Base-by-base conservation (phyloP, 176 grass and related monocot genomes). In the Rhynchospora pubera region DNA sequence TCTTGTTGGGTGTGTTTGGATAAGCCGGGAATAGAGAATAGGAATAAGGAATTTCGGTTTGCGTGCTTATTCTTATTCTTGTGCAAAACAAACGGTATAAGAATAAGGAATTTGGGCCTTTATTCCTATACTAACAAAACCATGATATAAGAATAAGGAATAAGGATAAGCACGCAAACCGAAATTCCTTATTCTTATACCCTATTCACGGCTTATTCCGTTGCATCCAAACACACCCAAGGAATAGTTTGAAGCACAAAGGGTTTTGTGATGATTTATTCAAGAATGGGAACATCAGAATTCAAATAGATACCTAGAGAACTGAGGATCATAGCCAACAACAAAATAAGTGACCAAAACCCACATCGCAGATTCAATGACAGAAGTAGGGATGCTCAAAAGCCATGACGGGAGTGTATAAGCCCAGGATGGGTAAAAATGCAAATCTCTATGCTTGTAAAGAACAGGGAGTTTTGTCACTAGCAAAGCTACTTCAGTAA, bases 391-490 rank as follows among this genome's bases (percentile, higher is more conserved):
- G 79, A 99, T 84, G 63, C 96, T 99, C 70, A 99, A 88, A 47
- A 99, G 87, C 96, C 96, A 99, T 65, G 93, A 95, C 86, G 96
- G 92, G 85, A 99, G 85, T 16, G 91, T 93, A 47, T 82, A 95
- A 80, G 96, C 79, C 92, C 96, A 99, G 43, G 96, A 83, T 39
- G 96, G 96, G 79, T 99, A 99, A 87, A 99, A 95, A 71, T 91
- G 91, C 86, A 99, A 88, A 60, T 99, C 96, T 85, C 96, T 95
- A 79, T 99, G 96, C 89, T 99, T 99, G 83, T 99, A 99, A 89
- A 99, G 86, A 75, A 95, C 89, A 68, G 96, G 91, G 86, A 99
- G 96, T 83, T 99, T 99, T 26, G 91, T 88, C 58, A 99, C 91
- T 83, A 99, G 75, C 86, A 99, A 85, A 30, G 96, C 89, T 85